Evolutionary conservation across 768 basidiomycete genomes (phyloP).

Genomic region (Suillus subalutaceus): DNA sequence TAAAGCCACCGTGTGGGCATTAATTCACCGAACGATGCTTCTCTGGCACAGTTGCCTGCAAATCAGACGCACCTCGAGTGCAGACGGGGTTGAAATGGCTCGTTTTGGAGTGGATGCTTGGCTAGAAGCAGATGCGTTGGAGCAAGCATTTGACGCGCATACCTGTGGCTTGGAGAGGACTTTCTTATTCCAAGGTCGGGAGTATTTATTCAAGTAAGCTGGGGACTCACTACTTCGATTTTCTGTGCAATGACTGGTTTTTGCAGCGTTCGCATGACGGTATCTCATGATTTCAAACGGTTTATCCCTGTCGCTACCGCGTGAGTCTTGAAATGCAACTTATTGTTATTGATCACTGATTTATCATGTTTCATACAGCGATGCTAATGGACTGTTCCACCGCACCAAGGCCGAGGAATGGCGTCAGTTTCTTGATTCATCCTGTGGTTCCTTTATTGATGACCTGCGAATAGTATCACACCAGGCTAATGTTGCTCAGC

Average conservation of each 20-base stretch:
- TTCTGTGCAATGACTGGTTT: not conserved
- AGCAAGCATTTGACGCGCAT: conserved; percentile 62
- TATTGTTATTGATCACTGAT: conserved; percentile 10
- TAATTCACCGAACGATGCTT: conserved; percentile 68
- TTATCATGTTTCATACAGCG: conserved; percentile 29
- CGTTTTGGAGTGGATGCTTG: conserved; percentile 70
- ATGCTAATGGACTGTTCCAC: conserved; percentile 49
- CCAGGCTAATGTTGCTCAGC: conserved; percentile 60
- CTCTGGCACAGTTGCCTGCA: conserved; percentile 75
- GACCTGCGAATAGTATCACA: conserved; percentile 46
- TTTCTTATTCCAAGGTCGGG: conserved; percentile 70
- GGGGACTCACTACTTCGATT: conserved; percentile 3
- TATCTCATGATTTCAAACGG: conserved; percentile 69
- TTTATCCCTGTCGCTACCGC: conserved; percentile 61
- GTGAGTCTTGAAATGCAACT: conserved; percentile 39
- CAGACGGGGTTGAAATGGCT: conserved; percentile 53
- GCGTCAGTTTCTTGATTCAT: conserved; percentile 48
- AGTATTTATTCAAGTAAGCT: conserved; percentile 57
- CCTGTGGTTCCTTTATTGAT: conserved; percentile 11
- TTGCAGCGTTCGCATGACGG: conserved; percentile 65
- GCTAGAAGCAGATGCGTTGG: conserved; percentile 70
- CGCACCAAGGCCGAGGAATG: conserved; percentile 66
- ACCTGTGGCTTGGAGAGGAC: conserved; percentile 68
- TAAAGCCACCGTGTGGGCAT: conserved; percentile 77
- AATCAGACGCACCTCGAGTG: conserved; percentile 48